A percentile compares a stretch with the other conserved stretches of the same genome.
These are phyloP conservation scores for Fusarium foetens DNA, from an alignment of 2,329 filamentous ascomycete genomes.

Conservation along the genomic window DNA sequence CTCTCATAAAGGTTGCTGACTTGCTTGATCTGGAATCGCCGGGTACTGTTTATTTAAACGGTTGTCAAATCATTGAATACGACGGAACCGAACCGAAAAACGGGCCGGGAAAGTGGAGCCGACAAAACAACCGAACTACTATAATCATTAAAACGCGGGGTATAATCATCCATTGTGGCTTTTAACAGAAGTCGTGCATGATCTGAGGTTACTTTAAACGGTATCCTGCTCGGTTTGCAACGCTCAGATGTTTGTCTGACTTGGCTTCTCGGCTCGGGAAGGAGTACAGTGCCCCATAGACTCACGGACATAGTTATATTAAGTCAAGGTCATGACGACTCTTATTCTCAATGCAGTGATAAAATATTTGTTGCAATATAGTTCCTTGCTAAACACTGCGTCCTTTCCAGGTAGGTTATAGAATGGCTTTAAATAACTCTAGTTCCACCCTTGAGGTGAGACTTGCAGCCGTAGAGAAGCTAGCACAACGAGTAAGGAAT, in stretches of 20 bases:
- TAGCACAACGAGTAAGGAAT: not conserved
- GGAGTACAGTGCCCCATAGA: rapidly evolving
- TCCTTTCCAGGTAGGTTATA: not conserved
- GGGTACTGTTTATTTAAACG: no score
- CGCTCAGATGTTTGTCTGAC: no score
- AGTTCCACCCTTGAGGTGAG: not conserved
- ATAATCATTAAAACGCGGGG: not conserved
- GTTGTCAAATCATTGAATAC: not conserved
- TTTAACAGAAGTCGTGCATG: rapidly evolving
- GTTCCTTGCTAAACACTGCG: no score
- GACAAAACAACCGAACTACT: not conserved
- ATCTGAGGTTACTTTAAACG: not conserved
- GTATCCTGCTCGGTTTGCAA: no score
- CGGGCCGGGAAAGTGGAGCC: not conserved
- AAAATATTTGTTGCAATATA: no score
- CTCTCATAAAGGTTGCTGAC: rapidly evolving
- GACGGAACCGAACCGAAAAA: not conserved
- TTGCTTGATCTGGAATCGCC: rapidly evolving
- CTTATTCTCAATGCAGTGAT: rapidly evolving
- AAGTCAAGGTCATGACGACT: rapidly evolving
- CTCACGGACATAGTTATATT: not conserved
- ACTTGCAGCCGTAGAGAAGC: not conserved
- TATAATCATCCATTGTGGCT: not conserved
- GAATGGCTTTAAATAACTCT: not conserved
- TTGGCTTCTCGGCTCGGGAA: not conserved